Percentiles rank a stretch among this genome's conserved stretches.
Conservation (phyloP, 2,329 filamentous ascomycete species). For the Cryphonectria naterciae region DNA sequence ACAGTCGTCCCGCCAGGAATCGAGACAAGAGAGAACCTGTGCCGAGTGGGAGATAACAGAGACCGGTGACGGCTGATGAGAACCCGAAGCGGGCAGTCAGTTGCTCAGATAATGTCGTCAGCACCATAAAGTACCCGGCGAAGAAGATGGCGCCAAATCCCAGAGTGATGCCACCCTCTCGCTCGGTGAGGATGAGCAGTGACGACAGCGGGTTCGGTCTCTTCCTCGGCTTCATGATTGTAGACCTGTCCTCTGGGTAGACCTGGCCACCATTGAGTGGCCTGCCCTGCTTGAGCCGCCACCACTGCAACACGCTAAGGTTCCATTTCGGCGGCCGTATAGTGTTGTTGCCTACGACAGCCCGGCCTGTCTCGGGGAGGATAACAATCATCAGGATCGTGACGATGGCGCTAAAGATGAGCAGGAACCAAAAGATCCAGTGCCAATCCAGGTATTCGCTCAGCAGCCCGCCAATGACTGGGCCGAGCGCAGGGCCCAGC, state of each 20-base stretch:
- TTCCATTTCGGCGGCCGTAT: constrained; percentile 39
- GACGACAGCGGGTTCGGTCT: constrained; percentile 36
- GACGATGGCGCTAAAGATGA: constrained; percentile 49
- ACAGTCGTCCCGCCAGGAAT: constrained; percentile 29
- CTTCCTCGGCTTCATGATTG: constrained; percentile 16
- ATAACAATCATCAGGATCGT: constrained; percentile 50
- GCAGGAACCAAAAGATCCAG: constrained; percentile 65
- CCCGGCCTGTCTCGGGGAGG: constrained; percentile 57
- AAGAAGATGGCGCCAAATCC: constrained; percentile 34
- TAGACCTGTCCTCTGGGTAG: constrained; percentile 8
- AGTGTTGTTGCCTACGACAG: constrained; percentile 58
- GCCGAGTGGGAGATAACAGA: constrained; percentile 32
- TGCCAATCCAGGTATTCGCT: constrained; percentile 62
- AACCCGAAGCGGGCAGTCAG: constrained; percentile 30
- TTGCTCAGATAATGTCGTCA: constrained; percentile 34
- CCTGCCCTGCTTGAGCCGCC: constrained; percentile 11
- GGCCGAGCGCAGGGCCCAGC: constrained; percentile 54
- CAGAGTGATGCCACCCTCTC: constrained; percentile 34
- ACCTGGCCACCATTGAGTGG: constrained; percentile 12
- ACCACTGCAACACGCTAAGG: constrained; percentile 19
- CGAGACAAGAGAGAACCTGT: constrained; percentile 31
- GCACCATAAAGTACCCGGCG: constrained; percentile 35
- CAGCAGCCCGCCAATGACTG: constrained; percentile 63
- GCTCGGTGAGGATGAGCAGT: constrained; percentile 34
- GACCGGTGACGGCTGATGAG: constrained; percentile 27